These are phyloP conservation scores for Solanum verrucosum DNA, from an alignment of 257 asterid genomes.

Conservation along the genomic window DNA sequence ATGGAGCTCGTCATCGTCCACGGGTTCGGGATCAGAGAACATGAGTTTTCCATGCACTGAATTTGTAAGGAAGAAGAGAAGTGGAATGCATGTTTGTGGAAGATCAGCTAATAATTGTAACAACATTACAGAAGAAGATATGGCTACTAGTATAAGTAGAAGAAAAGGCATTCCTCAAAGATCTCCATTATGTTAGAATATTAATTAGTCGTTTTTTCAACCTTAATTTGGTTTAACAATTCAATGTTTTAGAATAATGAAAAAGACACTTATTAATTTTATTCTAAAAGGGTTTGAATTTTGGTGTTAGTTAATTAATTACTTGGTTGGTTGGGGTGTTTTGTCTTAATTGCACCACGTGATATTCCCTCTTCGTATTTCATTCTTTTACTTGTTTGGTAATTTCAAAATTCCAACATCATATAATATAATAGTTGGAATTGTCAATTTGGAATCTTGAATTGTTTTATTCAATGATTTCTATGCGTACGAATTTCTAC, in stretches of 20 bases:
- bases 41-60: constrained; percentile 62
- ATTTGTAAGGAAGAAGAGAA: constrained; percentile 73
- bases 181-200: constrained; percentile 74
- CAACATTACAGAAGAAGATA: constrained; percentile 59
- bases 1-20: constrained; percentile 32
- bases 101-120: constrained; percentile 18
- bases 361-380: constrained; percentile 7
- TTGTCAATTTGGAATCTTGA: neutral
- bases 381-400: neutral
- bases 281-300: neutral
- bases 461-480: neutral
- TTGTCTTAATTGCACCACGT: constrained; percentile 81
- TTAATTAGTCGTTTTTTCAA: neutral
- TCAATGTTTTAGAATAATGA: neutral
- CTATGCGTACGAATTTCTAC: neutral
- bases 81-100: constrained; percentile 60
- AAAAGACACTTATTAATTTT: neutral
- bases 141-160: constrained; percentile 79
- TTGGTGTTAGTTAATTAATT: constrained; percentile 40
- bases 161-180: constrained; percentile 95
- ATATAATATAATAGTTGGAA: neutral
- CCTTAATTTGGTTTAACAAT: neutral
- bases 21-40: constrained; percentile 50
- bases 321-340: constrained; percentile 63
- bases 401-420: neutral